Evolutionary conservation across 176 grass and related monocot species (phyloP).

Genomic region (Lolium perenne): DNA sequence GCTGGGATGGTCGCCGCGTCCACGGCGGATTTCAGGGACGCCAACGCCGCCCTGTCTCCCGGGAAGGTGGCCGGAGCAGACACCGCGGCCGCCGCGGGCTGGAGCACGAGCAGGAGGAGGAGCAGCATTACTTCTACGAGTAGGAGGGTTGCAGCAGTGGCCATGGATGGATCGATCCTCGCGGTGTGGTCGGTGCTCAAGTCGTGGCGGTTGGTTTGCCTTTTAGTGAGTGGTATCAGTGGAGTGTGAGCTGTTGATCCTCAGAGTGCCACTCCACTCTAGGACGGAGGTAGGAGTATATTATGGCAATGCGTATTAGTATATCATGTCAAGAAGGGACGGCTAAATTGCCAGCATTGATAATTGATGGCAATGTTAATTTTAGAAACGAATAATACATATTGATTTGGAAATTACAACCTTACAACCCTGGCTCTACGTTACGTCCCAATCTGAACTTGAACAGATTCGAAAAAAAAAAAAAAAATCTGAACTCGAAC

Average conservation of each 20-base stretch:
- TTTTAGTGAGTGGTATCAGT: constrained; percentile 35
- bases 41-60: constrained; percentile 45
- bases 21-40: constrained; percentile 45
- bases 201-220: constrained; percentile 23
- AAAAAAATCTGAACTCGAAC: too few species aligned
- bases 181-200: constrained; percentile 23
- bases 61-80: constrained; percentile 46
- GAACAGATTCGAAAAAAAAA: too few species aligned
- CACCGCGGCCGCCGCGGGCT: neutral
- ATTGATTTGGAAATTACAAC: too few species aligned
- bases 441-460: too few species aligned
- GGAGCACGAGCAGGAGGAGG: constrained; percentile 24
- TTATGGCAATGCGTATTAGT: neutral
- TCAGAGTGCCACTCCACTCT: neutral
- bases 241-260: constrained; percentile 23
- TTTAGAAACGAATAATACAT: too few species aligned
- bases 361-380: too few species aligned
- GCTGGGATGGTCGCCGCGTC: constrained; percentile 39
- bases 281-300: neutral
- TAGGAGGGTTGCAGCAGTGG: neutral
- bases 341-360: too few species aligned
- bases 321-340: too few species aligned
- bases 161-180: constrained; percentile 34
- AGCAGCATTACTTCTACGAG: neutral
- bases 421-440: too few species aligned